Percentiles rank a stretch among this genome's conserved stretches.
Evolutionary conservation across 1,284 basidiomycete genomes (phyloP).

Genomic region (Microbotryum lychnidis-dioicae): DNA sequence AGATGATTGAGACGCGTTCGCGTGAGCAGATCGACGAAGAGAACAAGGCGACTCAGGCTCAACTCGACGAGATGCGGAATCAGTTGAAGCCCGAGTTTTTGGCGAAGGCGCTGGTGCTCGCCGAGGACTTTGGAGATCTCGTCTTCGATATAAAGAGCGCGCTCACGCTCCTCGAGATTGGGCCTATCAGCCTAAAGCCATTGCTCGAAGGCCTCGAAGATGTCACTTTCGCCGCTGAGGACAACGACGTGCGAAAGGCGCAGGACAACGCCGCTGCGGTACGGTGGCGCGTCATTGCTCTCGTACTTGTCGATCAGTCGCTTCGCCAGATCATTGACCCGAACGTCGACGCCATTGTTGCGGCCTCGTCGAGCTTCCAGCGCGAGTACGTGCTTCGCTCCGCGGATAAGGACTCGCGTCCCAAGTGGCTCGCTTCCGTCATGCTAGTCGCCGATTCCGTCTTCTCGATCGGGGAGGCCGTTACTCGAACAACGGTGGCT

Average conservation of each 20-base stretch:
- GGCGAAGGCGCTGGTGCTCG: slow-evolving; percentile 61
- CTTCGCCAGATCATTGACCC: slow-evolving; percentile 32
- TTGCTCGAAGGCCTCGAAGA: slow-evolving; percentile 57
- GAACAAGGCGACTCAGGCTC: slow-evolving; percentile 38
- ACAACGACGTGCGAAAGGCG: slow-evolving; percentile 48
- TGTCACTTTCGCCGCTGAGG: slow-evolving; percentile 47
- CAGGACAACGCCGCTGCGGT: slow-evolving; percentile 16
- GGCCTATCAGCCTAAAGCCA: slow-evolving; percentile 48
- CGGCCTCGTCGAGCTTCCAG: slow-evolving; percentile 14
- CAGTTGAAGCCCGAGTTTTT: slow-evolving; percentile 59
- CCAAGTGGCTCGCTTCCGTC: slow-evolving; percentile 75
- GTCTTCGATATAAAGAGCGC: slow-evolving; percentile 78
- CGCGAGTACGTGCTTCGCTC: slow-evolving; percentile 12
- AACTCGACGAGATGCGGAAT: slow-evolving; percentile 60
- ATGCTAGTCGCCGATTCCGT: slow-evolving; percentile 74
- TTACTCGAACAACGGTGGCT: slow-evolving; percentile 48
- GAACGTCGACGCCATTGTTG: slow-evolving; percentile 26
- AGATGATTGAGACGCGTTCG: slow-evolving; percentile 3
- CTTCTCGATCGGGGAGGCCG: slow-evolving; percentile 59
- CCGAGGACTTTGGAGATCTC: slow-evolving; percentile 77
- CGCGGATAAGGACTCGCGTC: slow-evolving; percentile 41
- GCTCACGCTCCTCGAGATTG: slow-evolving; percentile 14
- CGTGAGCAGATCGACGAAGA: slow-evolving; percentile 6
- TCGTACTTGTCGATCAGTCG: slow-evolving; percentile 31
- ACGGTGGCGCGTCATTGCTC: slow-evolving; percentile 33